A percentile compares a stretch with the other conserved stretches of the same genome.
These are phyloP conservation scores for Aspergillus eucalypticola DNA, from an alignment of 2,329 filamentous ascomycete genomes.

Conservation along the genomic window DNA sequence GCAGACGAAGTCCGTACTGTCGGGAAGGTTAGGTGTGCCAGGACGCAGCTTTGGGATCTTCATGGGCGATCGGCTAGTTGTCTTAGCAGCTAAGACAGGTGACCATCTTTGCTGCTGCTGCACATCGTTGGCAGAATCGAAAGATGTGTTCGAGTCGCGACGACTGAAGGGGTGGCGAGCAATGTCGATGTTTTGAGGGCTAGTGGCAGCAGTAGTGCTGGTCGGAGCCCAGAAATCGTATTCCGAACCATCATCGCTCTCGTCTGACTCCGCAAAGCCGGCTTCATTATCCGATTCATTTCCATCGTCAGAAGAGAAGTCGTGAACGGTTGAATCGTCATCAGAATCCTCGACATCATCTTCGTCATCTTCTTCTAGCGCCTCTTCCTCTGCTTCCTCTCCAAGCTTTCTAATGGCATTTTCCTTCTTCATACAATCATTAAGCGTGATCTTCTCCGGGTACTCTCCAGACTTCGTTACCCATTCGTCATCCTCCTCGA, in stretches of 20 bases:
- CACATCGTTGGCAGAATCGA: conserved; percentile 50
- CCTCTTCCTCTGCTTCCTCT: conserved; percentile 90
- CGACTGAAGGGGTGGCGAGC: conserved; percentile 50
- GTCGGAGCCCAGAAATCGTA: conserved; percentile 64
- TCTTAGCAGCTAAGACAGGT: conserved; percentile 31
- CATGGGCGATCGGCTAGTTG: conserved; percentile 37
- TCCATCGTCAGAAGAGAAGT: conserved; percentile 58
- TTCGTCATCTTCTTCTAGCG: conserved; percentile 67
- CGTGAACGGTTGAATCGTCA: conserved; percentile 60
- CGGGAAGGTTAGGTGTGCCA: conserved; percentile 79
- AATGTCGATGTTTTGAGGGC: conserved; percentile 53
- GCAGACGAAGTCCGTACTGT: conserved; percentile 99
- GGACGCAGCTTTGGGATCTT: conserved; percentile 61
- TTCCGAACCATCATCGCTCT: conserved; percentile 64
- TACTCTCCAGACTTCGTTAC: conserved; percentile 68
- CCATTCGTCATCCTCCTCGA: conserved; percentile 86
- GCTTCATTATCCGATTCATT: conserved; percentile 80
- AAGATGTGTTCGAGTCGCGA: conserved; percentile 55
- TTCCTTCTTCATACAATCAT: conserved; percentile 87
- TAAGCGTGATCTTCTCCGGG: conserved; percentile 75
- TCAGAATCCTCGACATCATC: conserved; percentile 58
- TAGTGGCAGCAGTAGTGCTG: conserved; percentile 52
- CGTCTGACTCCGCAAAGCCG: conserved; percentile 69
- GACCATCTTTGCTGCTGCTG: conserved; percentile 28
- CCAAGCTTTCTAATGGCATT: conserved; percentile 81